Conservation (phyloP, 169 alveolate species). For the Plasmodium gaboni region DNA sequence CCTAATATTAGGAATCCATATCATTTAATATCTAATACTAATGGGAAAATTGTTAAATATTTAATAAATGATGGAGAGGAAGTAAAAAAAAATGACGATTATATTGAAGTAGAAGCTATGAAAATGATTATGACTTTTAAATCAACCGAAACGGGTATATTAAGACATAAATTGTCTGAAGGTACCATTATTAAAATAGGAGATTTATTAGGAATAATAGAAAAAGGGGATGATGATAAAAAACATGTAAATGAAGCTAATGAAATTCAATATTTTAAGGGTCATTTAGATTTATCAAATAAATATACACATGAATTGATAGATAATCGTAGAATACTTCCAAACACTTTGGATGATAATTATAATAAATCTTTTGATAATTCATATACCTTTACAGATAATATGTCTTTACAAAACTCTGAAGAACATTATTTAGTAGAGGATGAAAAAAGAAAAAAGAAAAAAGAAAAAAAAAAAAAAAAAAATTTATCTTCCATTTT, state of each 20-base stretch:
- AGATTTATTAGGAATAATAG: conserved; percentile 81
- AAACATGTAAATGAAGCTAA: conserved; percentile 15
- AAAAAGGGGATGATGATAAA: conserved; percentile 13
- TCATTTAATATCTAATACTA: conserved; percentile 73
- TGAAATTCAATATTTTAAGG: conserved; percentile 22
- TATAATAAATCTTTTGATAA: not conserved
- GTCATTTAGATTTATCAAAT: conserved; percentile 70
- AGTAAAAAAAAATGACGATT: conserved; percentile 84
- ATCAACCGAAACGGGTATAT: conserved; percentile 83
- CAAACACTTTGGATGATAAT: not conserved
- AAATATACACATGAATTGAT: conserved; percentile 58
- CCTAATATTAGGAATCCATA: conserved; percentile 62
- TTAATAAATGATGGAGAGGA: conserved; percentile 81
- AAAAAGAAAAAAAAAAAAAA: too few relatives aligned
- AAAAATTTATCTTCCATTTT: too few relatives aligned
- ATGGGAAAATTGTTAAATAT: conserved; percentile 82
- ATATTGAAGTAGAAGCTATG: conserved; percentile 89
- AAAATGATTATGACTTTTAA: conserved; percentile 87
- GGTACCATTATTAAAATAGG: conserved; percentile 85
- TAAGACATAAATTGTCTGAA: conserved; percentile 84
- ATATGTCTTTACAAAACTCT: not conserved
- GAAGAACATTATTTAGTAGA: not conserved
- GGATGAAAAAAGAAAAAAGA: not conserved
- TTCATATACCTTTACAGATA: not conserved
- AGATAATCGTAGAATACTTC: not conserved